These are phyloP conservation scores for Aspergillus steynii DNA, from an alignment of 495 filamentous ascomycete genomes.

Conservation along the genomic window DNA sequence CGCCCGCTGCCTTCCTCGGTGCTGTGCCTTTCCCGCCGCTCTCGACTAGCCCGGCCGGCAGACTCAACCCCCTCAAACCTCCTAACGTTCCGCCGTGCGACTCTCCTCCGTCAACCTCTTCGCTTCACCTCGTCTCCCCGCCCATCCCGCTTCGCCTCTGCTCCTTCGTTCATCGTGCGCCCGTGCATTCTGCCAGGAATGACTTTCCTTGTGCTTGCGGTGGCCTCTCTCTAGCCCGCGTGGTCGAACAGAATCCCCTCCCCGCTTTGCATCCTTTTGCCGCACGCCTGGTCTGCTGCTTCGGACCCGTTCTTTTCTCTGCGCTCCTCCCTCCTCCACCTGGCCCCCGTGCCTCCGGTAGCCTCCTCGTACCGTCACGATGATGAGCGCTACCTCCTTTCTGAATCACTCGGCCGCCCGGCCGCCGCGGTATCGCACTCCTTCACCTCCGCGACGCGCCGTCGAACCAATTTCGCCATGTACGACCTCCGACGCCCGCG, in stretches of 20 bases:
- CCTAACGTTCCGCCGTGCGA: slow-evolving; percentile 35
- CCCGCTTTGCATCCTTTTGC: slow-evolving; percentile 51
- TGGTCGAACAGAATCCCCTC: slow-evolving; percentile 36
- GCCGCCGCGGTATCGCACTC: slow-evolving; percentile 53
- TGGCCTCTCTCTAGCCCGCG: slow-evolving; percentile 51
- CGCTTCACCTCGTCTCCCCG: slow-evolving; percentile 21
- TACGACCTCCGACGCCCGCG: slow-evolving; percentile 31
- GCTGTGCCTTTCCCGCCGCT: slow-evolving; percentile 41
- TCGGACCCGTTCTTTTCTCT: slow-evolving; percentile 18
- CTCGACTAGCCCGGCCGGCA: slow-evolving; percentile 27
- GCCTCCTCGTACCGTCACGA: slow-evolving; percentile 24
- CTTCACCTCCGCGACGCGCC: slow-evolving; percentile 55
- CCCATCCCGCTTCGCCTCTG: slow-evolving; percentile 22
- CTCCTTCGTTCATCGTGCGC: slow-evolving; percentile 29
- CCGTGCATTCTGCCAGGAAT: slow-evolving; percentile 43
- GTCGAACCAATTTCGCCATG: slow-evolving; percentile 54
- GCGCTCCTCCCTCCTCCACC: slow-evolving; percentile 16
- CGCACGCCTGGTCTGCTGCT: slow-evolving; percentile 35
- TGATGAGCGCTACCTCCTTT: slow-evolving; percentile 51
- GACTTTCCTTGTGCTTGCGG: slow-evolving; percentile 43
- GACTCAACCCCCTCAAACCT: slow-evolving; percentile 38
- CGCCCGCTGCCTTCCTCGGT: slow-evolving; percentile 36
- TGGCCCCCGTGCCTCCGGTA: slow-evolving; percentile 11
- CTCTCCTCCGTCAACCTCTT: slow-evolving; percentile 30
- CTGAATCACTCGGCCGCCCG: slow-evolving; percentile 39